These are phyloP conservation scores for Diaporthe eres DNA, from an alignment of 2,329 filamentous ascomycete species.

Conservation along the genomic window DNA sequence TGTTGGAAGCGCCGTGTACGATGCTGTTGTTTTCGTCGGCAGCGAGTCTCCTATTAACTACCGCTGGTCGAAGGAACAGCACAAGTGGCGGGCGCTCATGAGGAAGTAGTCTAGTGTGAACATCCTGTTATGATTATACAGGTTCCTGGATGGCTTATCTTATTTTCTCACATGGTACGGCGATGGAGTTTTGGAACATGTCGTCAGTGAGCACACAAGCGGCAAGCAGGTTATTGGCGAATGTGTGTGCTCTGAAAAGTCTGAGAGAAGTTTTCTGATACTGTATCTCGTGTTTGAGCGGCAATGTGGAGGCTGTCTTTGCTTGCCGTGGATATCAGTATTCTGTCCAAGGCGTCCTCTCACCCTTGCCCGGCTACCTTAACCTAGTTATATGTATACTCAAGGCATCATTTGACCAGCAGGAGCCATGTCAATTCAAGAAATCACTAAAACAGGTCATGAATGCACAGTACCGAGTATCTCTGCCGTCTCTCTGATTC, in stretches of 20 bases:
- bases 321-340: neutral
- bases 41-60: conserved; percentile 50
- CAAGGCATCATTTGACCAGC: neutral
- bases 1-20: conserved; percentile 49
- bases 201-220: neutral
- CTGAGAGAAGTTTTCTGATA: neutral
- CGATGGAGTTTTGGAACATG: neutral
- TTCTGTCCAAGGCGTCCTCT: neutral
- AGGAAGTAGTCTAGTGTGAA: neutral
- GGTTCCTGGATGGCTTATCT: neutral
- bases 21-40: conserved; percentile 50
- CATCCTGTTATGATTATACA: neutral
- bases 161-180: neutral
- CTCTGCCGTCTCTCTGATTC: neutral
- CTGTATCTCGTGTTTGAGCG: neutral
- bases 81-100: conserved; percentile 27
- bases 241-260: neutral
- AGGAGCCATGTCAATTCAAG: neutral
- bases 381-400: neutral
- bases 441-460: neutral
- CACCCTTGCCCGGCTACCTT: neutral
- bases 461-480: neutral
- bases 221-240: neutral
- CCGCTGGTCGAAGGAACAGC: conserved; percentile 39
- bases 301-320: neutral